phyloP scores from a whole-genome alignment of 495 filamentous ascomycete species.

The Podospora comata region DNA sequence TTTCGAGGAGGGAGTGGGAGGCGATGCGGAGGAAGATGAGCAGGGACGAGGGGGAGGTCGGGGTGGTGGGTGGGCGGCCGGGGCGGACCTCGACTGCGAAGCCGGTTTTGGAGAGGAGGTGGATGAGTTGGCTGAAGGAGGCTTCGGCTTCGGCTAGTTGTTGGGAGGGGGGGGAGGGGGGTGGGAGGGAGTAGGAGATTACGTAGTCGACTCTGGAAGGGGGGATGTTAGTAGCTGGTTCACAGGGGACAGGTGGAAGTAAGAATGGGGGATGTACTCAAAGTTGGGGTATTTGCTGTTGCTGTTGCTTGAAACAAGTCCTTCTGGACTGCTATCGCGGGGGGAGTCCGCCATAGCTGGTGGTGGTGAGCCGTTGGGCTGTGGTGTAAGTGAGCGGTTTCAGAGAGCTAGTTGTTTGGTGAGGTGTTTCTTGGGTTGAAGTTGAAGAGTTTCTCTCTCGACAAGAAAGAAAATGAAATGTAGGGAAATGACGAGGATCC shows the following conservation, averaged over 20 bases:
- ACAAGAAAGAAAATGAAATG: background rate
- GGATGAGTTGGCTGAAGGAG: constrained; percentile 71
- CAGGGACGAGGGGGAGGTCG: constrained; percentile 65
- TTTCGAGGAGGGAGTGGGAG: constrained; percentile 58
- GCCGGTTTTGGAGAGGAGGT: constrained; percentile 67
- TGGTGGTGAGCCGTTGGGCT: background rate
- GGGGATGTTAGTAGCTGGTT: constrained; percentile 20
- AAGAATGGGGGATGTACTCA: constrained; percentile 20
- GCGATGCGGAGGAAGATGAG: constrained; percentile 80
- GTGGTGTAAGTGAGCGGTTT: background rate
- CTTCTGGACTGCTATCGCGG: background rate
- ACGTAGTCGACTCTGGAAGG: constrained; percentile 80
- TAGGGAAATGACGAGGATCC: background rate
- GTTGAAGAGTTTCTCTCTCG: background rate
- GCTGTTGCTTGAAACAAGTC: background rate
- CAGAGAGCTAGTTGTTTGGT: background rate
- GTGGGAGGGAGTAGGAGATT: constrained; percentile 71
- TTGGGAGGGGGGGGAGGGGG: constrained; percentile 27
- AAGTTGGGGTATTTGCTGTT: constrained; percentile 16
- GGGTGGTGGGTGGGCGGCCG: constrained; percentile 67
- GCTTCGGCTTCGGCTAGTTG: constrained; percentile 58
- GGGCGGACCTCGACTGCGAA: constrained; percentile 81
- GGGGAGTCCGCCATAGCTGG: constrained; percentile 7
- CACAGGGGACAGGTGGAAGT: too few relatives aligned
- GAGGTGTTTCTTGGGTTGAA: background rate